Evolutionary conservation across 768 basidiomycete species (phyloP).

Genomic region (Auriscalpium orientale): DNA sequence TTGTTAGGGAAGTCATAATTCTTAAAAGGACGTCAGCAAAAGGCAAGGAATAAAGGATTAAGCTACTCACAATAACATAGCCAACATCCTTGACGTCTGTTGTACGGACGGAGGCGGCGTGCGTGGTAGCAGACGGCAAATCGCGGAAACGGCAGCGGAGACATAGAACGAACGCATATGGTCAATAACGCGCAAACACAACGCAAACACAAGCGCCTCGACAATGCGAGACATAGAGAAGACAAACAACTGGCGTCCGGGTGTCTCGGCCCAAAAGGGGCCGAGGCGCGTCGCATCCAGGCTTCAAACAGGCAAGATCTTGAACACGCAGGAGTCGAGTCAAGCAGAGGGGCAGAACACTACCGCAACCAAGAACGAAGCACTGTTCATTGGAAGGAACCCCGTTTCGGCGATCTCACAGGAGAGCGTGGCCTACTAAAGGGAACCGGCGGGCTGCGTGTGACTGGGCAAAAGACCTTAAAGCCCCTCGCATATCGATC

Average conservation of each 20-base stretch:
- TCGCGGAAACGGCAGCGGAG: conserved; percentile 20
- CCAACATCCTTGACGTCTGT: conserved; percentile 99
- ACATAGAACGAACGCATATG: conserved; percentile 32
- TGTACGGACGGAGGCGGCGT: conserved; percentile 19
- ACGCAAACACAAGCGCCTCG: conserved; percentile 44
- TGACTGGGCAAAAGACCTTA: conserved; percentile 15
- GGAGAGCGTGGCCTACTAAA: conserved; percentile 7
- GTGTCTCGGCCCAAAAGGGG: conserved; percentile 27
- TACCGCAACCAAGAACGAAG: conserved; percentile 45
- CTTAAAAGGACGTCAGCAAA: conserved; percentile 30
- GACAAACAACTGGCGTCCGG: conserved; percentile 31
- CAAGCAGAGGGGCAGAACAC: conserved; percentile 34
- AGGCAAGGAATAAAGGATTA: conserved; percentile 4
- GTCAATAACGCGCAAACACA: conserved; percentile 37
- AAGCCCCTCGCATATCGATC: conserved; percentile 23
- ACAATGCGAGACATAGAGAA: conserved; percentile 25
- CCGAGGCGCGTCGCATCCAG: conserved; percentile 39
- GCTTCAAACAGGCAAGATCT: conserved; percentile 46
- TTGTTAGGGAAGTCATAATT: conserved; percentile 98
- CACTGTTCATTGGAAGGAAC: conserved; percentile 37
- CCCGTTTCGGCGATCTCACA: conserved; percentile 23
- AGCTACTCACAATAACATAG: conserved; percentile 79
- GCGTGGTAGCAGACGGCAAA: conserved; percentile 18
- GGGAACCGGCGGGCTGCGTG: conserved; percentile 15
- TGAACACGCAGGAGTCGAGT: conserved; percentile 35